These are phyloP conservation scores for Clavariopsis aquatica DNA, from an alignment of 495 filamentous ascomycete species.

Conservation along the genomic window DNA sequence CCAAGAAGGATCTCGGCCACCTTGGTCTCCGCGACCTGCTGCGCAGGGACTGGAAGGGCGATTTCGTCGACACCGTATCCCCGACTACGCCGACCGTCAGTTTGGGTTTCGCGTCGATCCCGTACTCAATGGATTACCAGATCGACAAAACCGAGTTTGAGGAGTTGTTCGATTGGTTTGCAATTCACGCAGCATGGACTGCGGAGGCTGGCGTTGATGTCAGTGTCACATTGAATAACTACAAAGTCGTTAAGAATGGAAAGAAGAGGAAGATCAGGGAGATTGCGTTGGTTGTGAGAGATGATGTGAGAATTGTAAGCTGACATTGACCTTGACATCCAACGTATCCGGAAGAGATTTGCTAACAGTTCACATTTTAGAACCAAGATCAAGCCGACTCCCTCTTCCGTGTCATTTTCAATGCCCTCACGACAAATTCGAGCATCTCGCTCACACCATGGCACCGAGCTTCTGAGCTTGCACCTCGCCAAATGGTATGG, in stretches of 20 bases:
- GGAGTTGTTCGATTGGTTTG: slow-evolving; percentile 41
- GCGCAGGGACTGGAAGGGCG: slow-evolving; percentile 38
- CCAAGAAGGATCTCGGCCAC: slow-evolving; percentile 34
- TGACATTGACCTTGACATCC: neutral
- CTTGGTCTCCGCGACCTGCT: slow-evolving; percentile 37
- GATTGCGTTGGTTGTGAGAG: slow-evolving; percentile 36
- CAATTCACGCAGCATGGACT: slow-evolving; percentile 39
- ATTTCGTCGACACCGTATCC: slow-evolving; percentile 38
- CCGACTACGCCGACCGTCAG: slow-evolving; percentile 34
- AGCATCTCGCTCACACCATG: slow-evolving; percentile 32
- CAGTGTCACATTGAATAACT: slow-evolving; percentile 33
- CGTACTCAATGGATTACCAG: slow-evolving; percentile 37
- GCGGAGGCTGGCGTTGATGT: slow-evolving; percentile 36
- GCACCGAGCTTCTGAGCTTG: slow-evolving; percentile 32
- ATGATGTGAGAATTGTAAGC: slow-evolving; percentile 36
- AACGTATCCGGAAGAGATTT: neutral
- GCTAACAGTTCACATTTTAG: neutral
- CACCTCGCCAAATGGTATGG: slow-evolving; percentile 39
- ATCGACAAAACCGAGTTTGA: slow-evolving; percentile 37
- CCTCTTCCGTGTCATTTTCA: slow-evolving; percentile 28
- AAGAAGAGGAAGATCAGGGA: slow-evolving; percentile 40
- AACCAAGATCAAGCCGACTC: slow-evolving; percentile 36
- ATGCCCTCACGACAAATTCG: slow-evolving; percentile 28
- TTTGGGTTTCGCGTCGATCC: slow-evolving; percentile 39
- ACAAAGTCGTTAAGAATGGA: slow-evolving; percentile 28